Base-by-base conservation (phyloP, 2,329 filamentous ascomycete species). In the Venturia pyrina region DNA sequence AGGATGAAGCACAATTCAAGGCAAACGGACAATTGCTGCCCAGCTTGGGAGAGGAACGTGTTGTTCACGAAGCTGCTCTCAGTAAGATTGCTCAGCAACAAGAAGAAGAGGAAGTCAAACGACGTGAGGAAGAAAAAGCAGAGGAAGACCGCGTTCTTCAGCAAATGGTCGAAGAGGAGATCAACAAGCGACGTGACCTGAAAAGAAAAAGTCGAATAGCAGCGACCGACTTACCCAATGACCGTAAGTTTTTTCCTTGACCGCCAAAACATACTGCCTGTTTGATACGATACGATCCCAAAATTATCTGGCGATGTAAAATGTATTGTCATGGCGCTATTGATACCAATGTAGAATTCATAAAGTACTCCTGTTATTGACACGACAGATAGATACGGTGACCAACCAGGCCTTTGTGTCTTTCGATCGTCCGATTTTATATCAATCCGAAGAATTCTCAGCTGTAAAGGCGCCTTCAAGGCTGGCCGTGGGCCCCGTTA, bases 21-120 rank as follows among this genome's bases (percentile, higher is more conserved):
- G 66, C 89, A 61, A 85, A 88, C 65, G 89, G 91, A 41, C 85
- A 87, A 65, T 85, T 91, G 68, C 79, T 96, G 19, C 92, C 91
- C 1, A 96, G 91, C 41, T 81, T 98, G 7, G 91, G 96, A 72
- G 91, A 96, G 71, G 93, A 98, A 75, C 86, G 93, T 48, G 91
- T 89, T 37, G 87, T 87, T 17, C 91, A 96, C 68, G 90, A 96
- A 77, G 89, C 89, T 28, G 85, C 85, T 32, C 80, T 90, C 37
- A 85, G 85, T 59, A 82, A 82, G 71, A 77, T 85, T 63, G 89
- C 81, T 0, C 77, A 77, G 66, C 71, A 76, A 63, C 76, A 78
- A 8, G 75, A 80, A 66, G 72, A 78, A 65, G 74, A 78, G 41
- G 72, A 78, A 10, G 72, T 73, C 62, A 77, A 75, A 65, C 76